These are phyloP conservation scores for Comarum palustre DNA, from an alignment of 306 rosid genomes.

Conservation along the genomic window DNA sequence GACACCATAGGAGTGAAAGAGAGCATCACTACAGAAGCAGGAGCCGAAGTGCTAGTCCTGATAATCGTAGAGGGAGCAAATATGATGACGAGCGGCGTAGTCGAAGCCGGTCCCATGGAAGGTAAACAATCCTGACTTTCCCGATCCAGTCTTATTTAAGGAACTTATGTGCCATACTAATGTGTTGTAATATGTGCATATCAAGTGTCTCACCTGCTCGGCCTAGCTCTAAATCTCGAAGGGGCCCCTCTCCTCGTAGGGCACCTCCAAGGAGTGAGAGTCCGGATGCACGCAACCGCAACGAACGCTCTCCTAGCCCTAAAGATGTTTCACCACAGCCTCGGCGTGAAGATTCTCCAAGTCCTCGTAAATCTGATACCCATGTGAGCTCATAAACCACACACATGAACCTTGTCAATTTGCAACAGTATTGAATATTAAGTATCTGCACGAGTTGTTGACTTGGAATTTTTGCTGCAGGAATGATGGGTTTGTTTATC, in stretches of 20 bases:
- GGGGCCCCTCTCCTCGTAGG: conserved; percentile 46
- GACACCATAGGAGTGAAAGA: conserved; percentile 46
- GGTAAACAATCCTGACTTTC: conserved; percentile 30
- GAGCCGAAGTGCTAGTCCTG: conserved; percentile 63
- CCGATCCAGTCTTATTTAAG: background rate
- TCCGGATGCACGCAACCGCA: conserved; percentile 33
- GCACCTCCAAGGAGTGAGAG: conserved; percentile 40
- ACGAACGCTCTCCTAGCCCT: conserved; percentile 36
- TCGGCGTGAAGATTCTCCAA: conserved; percentile 45
- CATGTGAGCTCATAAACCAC: conserved; percentile 41
- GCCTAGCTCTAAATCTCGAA: conserved; percentile 30
- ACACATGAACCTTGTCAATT: background rate
- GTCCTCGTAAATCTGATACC: conserved; percentile 54
- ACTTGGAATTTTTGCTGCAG: conserved; percentile 30
- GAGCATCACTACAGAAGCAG: conserved; percentile 50
- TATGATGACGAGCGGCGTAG: conserved; percentile 54
- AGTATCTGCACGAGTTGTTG: background rate
- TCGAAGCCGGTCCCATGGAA: conserved; percentile 54
- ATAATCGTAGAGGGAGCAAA: conserved; percentile 39
- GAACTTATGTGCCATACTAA: conserved; percentile 7
- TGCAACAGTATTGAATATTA: background rate
- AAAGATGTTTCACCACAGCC: conserved; percentile 41
- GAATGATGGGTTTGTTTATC: conserved; percentile 33
- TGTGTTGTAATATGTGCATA: conserved; percentile 21
- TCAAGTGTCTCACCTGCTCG: conserved; percentile 47